Percentiles rank a stretch among this genome's conserved stretches.
phyloP scores from a whole-genome alignment of 257 asterid species.

The Fraxinus excelsior region DNA sequence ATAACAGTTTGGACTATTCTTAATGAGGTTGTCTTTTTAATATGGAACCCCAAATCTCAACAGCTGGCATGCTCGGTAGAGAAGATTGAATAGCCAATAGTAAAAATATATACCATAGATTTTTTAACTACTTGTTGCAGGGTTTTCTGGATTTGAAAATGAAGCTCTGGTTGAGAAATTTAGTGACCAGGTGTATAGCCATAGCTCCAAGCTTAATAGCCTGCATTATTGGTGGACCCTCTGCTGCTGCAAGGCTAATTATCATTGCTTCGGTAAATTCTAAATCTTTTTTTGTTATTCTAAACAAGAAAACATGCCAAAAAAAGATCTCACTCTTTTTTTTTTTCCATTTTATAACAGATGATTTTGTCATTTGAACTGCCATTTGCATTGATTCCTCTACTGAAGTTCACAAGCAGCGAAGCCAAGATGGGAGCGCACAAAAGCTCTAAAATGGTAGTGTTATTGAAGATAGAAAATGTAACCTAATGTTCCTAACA shows the following conservation, averaged over 20 bases:
- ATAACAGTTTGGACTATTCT: too few species aligned
- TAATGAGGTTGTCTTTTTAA: too few species aligned
- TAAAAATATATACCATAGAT: too few species aligned
- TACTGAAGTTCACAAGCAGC: slow-evolving; percentile 29
- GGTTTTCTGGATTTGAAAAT: slow-evolving; percentile 27
- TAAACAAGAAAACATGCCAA: neutral
- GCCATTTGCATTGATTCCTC: slow-evolving; percentile 29
- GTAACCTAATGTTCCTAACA: neutral
- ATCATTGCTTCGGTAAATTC: slow-evolving; percentile 28
- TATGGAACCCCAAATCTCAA: too few species aligned
- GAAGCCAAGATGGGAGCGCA: slow-evolving; percentile 31
- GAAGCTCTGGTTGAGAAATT: slow-evolving; percentile 26
- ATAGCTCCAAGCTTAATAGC: slow-evolving; percentile 26
- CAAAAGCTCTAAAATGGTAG: slow-evolving; percentile 26
- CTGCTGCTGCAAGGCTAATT: slow-evolving; percentile 24
- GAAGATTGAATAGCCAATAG: neutral
- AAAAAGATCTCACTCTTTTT: too few species aligned
- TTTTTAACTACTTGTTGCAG: neutral
- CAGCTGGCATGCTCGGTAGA: neutral
- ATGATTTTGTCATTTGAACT: slow-evolving; percentile 30
- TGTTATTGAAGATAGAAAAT: neutral
- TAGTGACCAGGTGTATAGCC: slow-evolving; percentile 25
- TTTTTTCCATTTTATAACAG: neutral
- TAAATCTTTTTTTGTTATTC: neutral
- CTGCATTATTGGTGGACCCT: slow-evolving; percentile 27